Percentiles rank a stretch among this genome's conserved stretches.
These are phyloP conservation scores for Hypoxylon lenormandii DNA, from an alignment of 495 filamentous ascomycete genomes.

Conservation along the genomic window DNA sequence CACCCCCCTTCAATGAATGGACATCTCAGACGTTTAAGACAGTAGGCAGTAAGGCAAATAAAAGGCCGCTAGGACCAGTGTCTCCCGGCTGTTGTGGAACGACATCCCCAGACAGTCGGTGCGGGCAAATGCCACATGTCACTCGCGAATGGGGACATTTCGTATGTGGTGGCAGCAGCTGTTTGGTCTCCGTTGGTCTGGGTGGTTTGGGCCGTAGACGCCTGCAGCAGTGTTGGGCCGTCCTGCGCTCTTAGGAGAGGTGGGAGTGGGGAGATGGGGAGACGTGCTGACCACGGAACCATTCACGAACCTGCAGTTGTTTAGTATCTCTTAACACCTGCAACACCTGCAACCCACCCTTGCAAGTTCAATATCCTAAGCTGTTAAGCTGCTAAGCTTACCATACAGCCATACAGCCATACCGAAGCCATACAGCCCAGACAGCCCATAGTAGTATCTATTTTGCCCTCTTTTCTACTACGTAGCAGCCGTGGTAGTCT, in stretches of 20 bases:
- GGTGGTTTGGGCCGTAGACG: slow-evolving; percentile 38
- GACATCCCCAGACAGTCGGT: slow-evolving; percentile 49
- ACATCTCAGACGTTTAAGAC: slow-evolving; percentile 48
- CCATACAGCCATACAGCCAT: too few species aligned
- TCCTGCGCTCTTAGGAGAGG: slow-evolving; percentile 37
- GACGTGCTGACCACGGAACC: slow-evolving; percentile 32
- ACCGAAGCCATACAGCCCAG: too few species aligned
- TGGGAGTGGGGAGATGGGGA: slow-evolving; percentile 42
- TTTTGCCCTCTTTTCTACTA: slow-evolving; percentile 32
- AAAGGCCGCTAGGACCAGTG: slow-evolving; percentile 40
- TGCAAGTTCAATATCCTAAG: slow-evolving; percentile 31
- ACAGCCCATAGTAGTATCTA: too few species aligned
- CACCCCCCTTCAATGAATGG: slow-evolving; percentile 38
- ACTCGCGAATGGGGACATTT: slow-evolving; percentile 47
- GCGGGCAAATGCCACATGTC: slow-evolving; percentile 49
- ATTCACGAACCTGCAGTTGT: slow-evolving; percentile 32
- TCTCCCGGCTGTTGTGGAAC: slow-evolving; percentile 50
- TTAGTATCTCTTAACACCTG: slow-evolving; percentile 35
- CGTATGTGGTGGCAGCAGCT: slow-evolving; percentile 47
- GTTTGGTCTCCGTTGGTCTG: slow-evolving; percentile 46
- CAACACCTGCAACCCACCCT: slow-evolving; percentile 45
- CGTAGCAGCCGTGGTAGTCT: slow-evolving; percentile 29
- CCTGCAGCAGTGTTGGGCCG: slow-evolving; percentile 46
- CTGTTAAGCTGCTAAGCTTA: too few species aligned
- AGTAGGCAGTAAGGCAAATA: slow-evolving; percentile 38